Evolutionary conservation across 371 early-diverging fungal species (phyloP).

Genomic region (Apophysomyces elegans): DNA sequence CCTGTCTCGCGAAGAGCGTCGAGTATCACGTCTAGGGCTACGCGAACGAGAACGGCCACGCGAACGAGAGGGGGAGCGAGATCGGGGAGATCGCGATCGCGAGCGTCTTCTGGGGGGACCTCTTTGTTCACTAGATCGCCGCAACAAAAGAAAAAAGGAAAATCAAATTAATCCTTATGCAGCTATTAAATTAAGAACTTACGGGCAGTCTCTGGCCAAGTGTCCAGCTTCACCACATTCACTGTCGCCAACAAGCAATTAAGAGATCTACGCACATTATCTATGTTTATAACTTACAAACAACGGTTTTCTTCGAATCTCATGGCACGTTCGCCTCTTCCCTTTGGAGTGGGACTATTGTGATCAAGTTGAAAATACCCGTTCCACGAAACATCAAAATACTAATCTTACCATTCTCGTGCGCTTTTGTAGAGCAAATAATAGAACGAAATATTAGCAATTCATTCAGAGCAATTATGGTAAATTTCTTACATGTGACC

Average conservation of each 20-base stretch:
- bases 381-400: background rate
- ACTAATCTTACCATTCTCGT: slow-evolving; percentile 35
- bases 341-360: slow-evolving; percentile 35
- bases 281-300: slow-evolving; percentile 33
- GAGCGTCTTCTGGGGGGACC: slow-evolving; percentile 33
- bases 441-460: background rate
- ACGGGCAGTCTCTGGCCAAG: slow-evolving; percentile 43
- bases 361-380: background rate
- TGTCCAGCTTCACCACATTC: slow-evolving; percentile 44
- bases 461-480: background rate
- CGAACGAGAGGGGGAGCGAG: slow-evolving; percentile 6
- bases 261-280: background rate
- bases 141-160: background rate
- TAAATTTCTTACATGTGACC: slow-evolving; percentile 41
- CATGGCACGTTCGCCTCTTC: slow-evolving; percentile 46
- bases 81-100: slow-evolving; percentile 34
- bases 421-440: slow-evolving; percentile 23
- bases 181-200: slow-evolving; percentile 16
- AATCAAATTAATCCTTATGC: no score
- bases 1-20: slow-evolving; percentile 5
- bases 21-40: slow-evolving; percentile 13
- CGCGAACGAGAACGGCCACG: slow-evolving; percentile 14
- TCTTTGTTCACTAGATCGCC: slow-evolving; percentile 9
- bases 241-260: slow-evolving; percentile 16
- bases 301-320: slow-evolving; percentile 46